Evolutionary conservation across 1,284 basidiomycete genomes (phyloP), one percentile per base, ranked within the genome.

Genomic region (Fereydounia khargensis): DNA sequence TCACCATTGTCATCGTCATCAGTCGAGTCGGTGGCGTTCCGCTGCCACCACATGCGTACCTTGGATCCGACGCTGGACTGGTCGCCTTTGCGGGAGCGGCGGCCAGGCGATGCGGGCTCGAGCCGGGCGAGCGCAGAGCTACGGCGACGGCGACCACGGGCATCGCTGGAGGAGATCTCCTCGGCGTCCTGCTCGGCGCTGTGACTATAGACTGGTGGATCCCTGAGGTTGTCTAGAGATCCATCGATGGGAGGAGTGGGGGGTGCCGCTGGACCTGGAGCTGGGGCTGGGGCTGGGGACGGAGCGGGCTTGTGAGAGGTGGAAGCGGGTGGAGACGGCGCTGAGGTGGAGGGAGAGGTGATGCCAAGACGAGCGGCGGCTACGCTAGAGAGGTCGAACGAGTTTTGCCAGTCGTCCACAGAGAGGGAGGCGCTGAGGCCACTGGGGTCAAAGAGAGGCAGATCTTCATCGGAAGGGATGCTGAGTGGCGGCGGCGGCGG

Each of bases 31-130:
- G 48, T 44, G 6, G 52, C 51, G 25, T 49, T 51, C n/a, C 58
- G 35, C 30, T 61, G 45, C 58, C 58, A 61, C 58, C 58, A 61
- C 53, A 61, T 61, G 24, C 58, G 52, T n/a, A 56, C 52, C 25
- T 56, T 56, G 34, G 57, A 51, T 3, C 47, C 44, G 3, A 61
- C 53, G 3, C 52, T 33, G 7, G 31, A n/a, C n/a, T 54, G 3
- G 57, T 49, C 14, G 53, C 56, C 20, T 59, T 59, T 16, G 47
- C 50, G 7, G 46, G 47, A 2, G 47, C 42, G 6, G 35, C 27
- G 16, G 44, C 28, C 22, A 46, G 22, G 21, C 24, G 28, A 19
- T 42, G 35, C 1, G 11, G 18, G 9, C 19, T 9, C 3, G 34
- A 10, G 38, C 39, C 9, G 32, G 9, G 14, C 24, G 37, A n/a